A percentile compares a stretch with the other conserved stretches of the same genome.
Conservation (phyloP, 768 basidiomycete species). For the Galerina sulciceps region DNA sequence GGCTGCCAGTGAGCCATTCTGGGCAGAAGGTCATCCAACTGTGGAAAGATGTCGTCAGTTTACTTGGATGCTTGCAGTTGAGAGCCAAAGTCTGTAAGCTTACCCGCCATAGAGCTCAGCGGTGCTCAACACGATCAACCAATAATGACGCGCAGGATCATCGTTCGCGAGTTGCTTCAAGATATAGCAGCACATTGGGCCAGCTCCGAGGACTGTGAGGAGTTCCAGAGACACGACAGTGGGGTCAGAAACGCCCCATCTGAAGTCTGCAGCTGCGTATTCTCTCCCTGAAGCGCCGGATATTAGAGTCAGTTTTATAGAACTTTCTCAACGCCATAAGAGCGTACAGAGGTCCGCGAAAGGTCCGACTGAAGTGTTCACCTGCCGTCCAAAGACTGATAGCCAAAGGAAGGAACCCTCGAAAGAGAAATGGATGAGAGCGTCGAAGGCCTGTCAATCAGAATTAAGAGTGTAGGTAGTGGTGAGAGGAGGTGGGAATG, state of each 20-base stretch:
- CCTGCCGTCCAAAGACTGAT: slow-evolving; percentile 74
- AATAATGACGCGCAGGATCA: slow-evolving; percentile 74
- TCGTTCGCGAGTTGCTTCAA: slow-evolving; percentile 64
- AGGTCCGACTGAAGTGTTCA: slow-evolving; percentile 68
- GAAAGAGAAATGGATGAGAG: slow-evolving; percentile 76
- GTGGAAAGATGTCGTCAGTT: background rate
- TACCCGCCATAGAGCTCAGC: slow-evolving; percentile 82
- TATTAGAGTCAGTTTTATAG: background rate
- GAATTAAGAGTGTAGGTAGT: background rate
- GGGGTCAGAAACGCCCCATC: slow-evolving; percentile 82
- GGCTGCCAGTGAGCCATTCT: slow-evolving; percentile 81
- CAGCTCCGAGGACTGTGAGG: slow-evolving; percentile 80
- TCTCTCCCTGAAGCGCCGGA: slow-evolving; percentile 63
- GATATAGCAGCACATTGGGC: slow-evolving; percentile 75
- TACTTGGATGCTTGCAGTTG: background rate
- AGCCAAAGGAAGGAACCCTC: slow-evolving; percentile 84
- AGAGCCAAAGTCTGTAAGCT: slow-evolving; percentile 16
- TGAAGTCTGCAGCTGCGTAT: slow-evolving; percentile 78
- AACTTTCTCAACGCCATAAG: background rate
- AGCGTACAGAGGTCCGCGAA: slow-evolving; percentile 78
- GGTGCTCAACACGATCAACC: slow-evolving; percentile 79
- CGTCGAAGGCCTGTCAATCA: slow-evolving; percentile 69
- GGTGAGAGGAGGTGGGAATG: slow-evolving; percentile 10
- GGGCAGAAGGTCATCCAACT: slow-evolving; percentile 92
- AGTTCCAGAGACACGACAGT: slow-evolving; percentile 84